Conservation (phyloP, 2,329 filamentous ascomycete species). For the Trichoderma arundinaceum region DNA sequence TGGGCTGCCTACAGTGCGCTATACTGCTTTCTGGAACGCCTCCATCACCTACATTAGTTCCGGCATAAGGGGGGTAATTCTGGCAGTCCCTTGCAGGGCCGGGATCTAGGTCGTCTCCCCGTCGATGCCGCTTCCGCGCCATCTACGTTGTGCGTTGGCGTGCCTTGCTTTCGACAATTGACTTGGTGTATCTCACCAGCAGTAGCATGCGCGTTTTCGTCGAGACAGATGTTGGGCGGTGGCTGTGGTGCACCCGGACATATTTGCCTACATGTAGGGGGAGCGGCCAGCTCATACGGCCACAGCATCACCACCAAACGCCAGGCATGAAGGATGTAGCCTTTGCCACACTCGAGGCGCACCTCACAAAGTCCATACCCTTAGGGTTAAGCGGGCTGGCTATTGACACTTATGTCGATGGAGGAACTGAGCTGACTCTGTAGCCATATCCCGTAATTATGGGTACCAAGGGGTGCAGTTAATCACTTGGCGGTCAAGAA, state of each 20-base stretch:
- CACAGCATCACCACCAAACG: conserved; percentile 27
- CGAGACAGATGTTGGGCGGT: conserved; percentile 17
- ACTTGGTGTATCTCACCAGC: conserved; percentile 4
- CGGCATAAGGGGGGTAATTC: not conserved
- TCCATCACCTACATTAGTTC: conserved; percentile 9
- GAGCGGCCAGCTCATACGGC: conserved; percentile 27
- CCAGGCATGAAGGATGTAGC: conserved; percentile 13
- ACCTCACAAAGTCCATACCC: not conserved
- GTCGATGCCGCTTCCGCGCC: not conserved
- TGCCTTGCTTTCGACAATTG: conserved; percentile 23
- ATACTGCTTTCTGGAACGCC: conserved; percentile 28
- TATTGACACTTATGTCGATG: conserved; percentile 3
- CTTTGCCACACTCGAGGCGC: conserved; percentile 24
- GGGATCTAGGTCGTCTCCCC: conserved; percentile 13
- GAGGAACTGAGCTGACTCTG: not conserved
- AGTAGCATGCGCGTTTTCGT: conserved; percentile 15
- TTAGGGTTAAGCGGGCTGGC: not conserved
- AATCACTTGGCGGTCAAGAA: not conserved
- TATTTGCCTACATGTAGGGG: conserved; percentile 1
- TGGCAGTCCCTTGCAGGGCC: conserved; percentile 28
- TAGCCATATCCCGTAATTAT: not conserved
- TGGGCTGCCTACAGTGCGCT: not conserved
- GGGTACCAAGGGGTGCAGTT: not conserved
- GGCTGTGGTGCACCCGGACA: conserved; percentile 28
- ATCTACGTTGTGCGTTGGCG: conserved; percentile 21